Evolutionary conservation across 495 filamentous ascomycete species (phyloP).

Genomic region (Penicillium desertorum): DNA sequence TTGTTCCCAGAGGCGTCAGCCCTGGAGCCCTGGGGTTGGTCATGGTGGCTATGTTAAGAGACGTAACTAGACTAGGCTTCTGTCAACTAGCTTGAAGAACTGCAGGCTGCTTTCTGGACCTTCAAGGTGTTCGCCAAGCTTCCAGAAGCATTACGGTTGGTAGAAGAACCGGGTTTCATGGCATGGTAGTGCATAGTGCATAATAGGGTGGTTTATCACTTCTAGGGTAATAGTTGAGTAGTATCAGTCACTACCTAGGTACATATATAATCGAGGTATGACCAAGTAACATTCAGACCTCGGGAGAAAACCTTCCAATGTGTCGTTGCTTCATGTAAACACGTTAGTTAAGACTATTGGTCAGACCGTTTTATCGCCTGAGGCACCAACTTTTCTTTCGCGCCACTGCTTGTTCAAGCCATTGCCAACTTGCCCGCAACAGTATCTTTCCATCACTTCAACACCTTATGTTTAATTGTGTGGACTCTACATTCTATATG

Average conservation of each 20-base stretch:
- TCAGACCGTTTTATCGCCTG: not conserved
- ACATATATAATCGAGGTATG: not conserved
- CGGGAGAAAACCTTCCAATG: not conserved
- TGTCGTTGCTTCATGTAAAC: constrained; percentile 10
- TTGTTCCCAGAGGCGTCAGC: constrained; percentile 1
- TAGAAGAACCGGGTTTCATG: constrained; percentile 15
- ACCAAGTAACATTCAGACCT: not conserved
- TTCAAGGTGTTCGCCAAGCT: constrained; percentile 1
- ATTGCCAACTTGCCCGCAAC: constrained; percentile 1
- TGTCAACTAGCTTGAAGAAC: not conserved
- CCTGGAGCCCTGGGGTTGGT: not conserved
- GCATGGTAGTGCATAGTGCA: not conserved
- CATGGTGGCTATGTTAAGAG: not conserved
- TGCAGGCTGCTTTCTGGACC: not conserved
- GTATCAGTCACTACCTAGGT: not conserved
- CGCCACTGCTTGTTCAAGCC: constrained; percentile 10
- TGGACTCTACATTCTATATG: not conserved
- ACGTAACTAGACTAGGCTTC: not conserved
- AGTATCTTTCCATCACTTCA: constrained; percentile 1
- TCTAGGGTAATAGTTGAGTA: not conserved
- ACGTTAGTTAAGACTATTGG: constrained; percentile 6
- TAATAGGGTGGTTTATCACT: not conserved
- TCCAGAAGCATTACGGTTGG: constrained; percentile 6
- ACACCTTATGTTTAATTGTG: not conserved
- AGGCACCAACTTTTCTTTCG: constrained; percentile 6